These are phyloP conservation scores for Persicaria maculosa DNA, from an alignment of 148 eudicot genomes.

Conservation along the genomic window DNA sequence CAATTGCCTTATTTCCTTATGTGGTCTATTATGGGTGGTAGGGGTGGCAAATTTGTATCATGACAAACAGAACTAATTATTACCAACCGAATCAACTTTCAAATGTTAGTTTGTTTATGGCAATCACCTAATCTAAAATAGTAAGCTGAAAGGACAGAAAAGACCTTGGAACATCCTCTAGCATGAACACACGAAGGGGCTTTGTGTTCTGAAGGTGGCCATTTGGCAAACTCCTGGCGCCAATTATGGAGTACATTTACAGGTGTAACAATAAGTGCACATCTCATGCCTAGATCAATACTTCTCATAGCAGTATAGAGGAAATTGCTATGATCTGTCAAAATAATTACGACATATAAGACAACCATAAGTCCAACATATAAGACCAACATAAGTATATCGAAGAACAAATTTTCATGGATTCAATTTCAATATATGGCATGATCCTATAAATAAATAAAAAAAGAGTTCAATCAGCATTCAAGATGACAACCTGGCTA, in stretches of 20 bases:
- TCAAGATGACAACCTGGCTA: no score
- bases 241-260: slow-evolving; percentile 96
- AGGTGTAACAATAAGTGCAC: slow-evolving; percentile 85
- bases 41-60: no score
- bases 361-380: neutral
- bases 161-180: slow-evolving; percentile 81
- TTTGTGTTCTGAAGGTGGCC: slow-evolving; percentile 78
- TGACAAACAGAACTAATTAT: no score
- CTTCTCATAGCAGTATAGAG: slow-evolving; percentile 89
- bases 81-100: no score
- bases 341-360: slow-evolving; percentile 1
- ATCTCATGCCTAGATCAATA: slow-evolving; percentile 79
- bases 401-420: neutral
- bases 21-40: no score
- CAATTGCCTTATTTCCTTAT: no score
- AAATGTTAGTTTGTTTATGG: no score
- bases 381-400: neutral
- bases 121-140: no score
- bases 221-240: slow-evolving; percentile 82
- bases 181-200: slow-evolving; percentile 86
- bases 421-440: neutral
- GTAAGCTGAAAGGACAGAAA: neutral
- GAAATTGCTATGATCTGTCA: slow-evolving; percentile 83
- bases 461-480: no score
- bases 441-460: no score